A percentile compares a stretch with the other conserved stretches of the same genome.
phyloP scores from a whole-genome alignment of 371 early-diverging fungal genomes.

The Mortierella sp. region DNA sequence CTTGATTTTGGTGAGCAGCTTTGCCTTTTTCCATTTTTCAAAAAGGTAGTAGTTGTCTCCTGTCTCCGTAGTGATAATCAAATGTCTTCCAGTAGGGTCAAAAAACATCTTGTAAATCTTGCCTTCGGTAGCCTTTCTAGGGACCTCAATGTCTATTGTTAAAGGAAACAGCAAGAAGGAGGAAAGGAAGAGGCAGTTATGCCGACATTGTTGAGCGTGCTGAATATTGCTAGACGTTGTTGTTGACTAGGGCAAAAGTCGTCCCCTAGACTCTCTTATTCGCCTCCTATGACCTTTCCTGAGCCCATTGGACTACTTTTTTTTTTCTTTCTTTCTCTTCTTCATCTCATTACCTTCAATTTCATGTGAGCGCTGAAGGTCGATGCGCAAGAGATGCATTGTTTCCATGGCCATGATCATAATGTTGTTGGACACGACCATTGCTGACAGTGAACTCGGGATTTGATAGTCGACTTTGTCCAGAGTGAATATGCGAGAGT shows the following conservation, averaged over 20 bases:
- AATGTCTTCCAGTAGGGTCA: conserved; percentile 89
- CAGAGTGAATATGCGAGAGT: conserved; percentile 74
- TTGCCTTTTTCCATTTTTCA: conserved; percentile 81
- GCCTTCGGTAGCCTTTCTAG: conserved; percentile 70
- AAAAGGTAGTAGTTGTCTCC: conserved; percentile 90
- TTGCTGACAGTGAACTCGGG: conserved; percentile 70
- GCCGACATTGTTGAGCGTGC: neutral
- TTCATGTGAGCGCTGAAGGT: conserved; percentile 75
- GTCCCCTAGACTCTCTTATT: neutral
- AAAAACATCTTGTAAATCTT: conserved; percentile 78
- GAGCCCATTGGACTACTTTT: too few species aligned
- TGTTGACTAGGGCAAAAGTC: neutral
- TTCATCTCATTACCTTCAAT: conserved; percentile 63
- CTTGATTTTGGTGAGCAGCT: conserved; percentile 71
- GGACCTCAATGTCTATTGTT: conserved; percentile 79
- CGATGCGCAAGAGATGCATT: conserved; percentile 76
- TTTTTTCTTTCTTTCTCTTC: neutral
- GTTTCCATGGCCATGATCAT: conserved; percentile 78
- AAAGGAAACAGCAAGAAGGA: neutral
- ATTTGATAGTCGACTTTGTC: conserved; percentile 86
- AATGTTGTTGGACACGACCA: conserved; percentile 85
- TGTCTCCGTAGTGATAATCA: conserved; percentile 85
- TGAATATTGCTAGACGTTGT: neutral
- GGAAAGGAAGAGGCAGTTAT: neutral
- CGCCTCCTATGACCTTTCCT: too few species aligned